Conservation (phyloP, 257 asterid species). For the Verbena officinalis region DNA sequence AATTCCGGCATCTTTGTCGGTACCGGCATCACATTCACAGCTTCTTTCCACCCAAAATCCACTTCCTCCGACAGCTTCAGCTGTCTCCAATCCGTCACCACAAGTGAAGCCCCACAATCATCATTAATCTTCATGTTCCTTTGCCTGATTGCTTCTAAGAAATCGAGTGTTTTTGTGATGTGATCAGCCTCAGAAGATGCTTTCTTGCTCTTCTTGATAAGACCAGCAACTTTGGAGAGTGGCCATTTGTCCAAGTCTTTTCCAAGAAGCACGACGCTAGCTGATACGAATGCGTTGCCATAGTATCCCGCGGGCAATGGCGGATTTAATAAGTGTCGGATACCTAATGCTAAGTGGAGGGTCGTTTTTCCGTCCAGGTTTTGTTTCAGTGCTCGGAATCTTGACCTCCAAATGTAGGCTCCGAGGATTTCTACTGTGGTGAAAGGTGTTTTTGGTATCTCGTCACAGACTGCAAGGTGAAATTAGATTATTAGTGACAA, state of each 20-base stretch:
- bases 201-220: slow-evolving; percentile 13
- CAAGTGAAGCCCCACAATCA: background rate
- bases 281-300: slow-evolving; percentile 14
- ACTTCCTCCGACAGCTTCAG: slow-evolving; percentile 16
- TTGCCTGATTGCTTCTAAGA: background rate
- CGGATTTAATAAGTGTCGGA: background rate
- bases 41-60: slow-evolving; percentile 5
- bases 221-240: background rate
- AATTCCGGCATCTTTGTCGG: background rate
- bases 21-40: slow-evolving; percentile 5
- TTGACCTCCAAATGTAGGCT: slow-evolving; percentile 14
- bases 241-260: background rate
- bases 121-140: background rate
- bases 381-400: slow-evolving; percentile 15
- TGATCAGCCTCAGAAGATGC: background rate
- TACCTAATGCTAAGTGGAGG: slow-evolving; percentile 9
- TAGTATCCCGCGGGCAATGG: slow-evolving; percentile 11
- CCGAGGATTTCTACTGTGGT: slow-evolving; percentile 11
- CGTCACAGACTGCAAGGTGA: background rate
- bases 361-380: background rate
- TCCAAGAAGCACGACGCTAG: background rate
- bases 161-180: background rate
- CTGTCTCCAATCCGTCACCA: slow-evolving; percentile 22
- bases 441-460: background rate
- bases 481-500: no score